Conservation (phyloP, 2,329 filamentous ascomycete species). For the Cadophora gregata region DNA sequence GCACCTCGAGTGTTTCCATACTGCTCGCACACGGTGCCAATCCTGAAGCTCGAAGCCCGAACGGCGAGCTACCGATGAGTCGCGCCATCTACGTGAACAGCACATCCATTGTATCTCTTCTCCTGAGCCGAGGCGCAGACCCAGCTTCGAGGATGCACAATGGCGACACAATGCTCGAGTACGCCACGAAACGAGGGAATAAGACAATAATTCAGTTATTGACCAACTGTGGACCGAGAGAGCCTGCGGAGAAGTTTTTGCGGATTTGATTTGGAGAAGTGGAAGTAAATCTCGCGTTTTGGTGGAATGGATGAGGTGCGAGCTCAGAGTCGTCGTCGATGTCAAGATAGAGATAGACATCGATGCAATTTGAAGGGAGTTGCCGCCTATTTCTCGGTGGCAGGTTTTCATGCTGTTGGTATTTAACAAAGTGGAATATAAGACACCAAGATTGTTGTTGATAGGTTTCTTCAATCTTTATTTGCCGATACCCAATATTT, state of each 20-base stretch:
- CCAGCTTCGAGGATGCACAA: constrained; percentile 15
- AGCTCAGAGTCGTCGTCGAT: no score
- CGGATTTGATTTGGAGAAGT: background rate
- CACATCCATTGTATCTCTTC: constrained; percentile 22
- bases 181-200: constrained; percentile 20
- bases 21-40: constrained; percentile 27
- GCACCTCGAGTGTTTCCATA: constrained; percentile 18
- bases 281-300: background rate
- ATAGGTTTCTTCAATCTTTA: background rate
- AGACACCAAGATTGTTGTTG: background rate
- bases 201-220: constrained; percentile 22
- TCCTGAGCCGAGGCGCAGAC: constrained; percentile 25
- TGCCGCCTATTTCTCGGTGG: no score
- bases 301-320: no score
- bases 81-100: constrained; percentile 21
- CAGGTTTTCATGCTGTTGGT: no score
- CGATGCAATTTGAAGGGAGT: no score
- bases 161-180: constrained; percentile 24
- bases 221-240: constrained; percentile 9
- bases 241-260: constrained; percentile 5
- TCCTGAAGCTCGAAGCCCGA: constrained; percentile 15
- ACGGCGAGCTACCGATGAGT: constrained; percentile 26
- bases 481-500: background rate
- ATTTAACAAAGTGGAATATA: no score
- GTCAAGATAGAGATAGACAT: no score